A percentile compares a stretch with the other conserved stretches of the same genome.
phyloP scores from a whole-genome alignment of 2,329 filamentous ascomycete genomes.

The Trichophyton simii region DNA sequence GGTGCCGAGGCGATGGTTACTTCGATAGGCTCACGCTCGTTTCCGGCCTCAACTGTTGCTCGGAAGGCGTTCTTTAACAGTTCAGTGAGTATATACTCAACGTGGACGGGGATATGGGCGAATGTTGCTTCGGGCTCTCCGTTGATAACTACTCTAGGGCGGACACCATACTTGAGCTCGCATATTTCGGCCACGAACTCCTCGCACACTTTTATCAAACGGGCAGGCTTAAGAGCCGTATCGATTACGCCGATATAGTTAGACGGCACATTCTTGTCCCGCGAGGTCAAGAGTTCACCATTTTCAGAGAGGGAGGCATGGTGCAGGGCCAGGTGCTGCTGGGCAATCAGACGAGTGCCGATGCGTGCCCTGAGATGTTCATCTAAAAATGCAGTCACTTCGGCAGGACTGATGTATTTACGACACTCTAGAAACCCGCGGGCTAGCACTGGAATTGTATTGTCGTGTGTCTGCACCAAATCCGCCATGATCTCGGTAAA shows the following conservation, averaged over 20 bases:
- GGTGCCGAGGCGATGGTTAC: conserved; percentile 74
- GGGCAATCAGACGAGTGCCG: conserved; percentile 82
- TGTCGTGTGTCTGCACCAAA: conserved; percentile 84
- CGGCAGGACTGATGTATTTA: conserved; percentile 68
- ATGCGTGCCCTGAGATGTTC: conserved; percentile 88
- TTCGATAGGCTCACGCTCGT: conserved; percentile 68
- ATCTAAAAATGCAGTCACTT: conserved; percentile 87
- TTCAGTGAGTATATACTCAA: conserved; percentile 96
- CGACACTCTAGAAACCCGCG: conserved; percentile 86
- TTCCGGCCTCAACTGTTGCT: conserved; percentile 76
- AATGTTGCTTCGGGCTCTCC: conserved; percentile 81
- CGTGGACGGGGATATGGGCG: conserved; percentile 85
- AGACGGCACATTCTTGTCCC: conserved; percentile 19
- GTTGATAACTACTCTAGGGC: conserved; percentile 67
- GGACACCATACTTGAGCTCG: conserved; percentile 85
- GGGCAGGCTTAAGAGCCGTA: conserved; percentile 69
- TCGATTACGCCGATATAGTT: conserved; percentile 93
- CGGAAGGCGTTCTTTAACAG: conserved; percentile 94
- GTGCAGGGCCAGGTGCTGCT: conserved; percentile 92
- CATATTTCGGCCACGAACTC: conserved; percentile 91
- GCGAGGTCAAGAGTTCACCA: conserved; percentile 18
- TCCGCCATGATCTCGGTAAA: conserved; percentile 92
- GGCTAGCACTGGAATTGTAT: conserved; percentile 87
- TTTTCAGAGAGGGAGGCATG: conserved; percentile 57
- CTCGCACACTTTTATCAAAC: conserved; percentile 71